phyloP scores from a whole-genome alignment of 345 rosid genomes.

The Cochlearia excelsa region DNA sequence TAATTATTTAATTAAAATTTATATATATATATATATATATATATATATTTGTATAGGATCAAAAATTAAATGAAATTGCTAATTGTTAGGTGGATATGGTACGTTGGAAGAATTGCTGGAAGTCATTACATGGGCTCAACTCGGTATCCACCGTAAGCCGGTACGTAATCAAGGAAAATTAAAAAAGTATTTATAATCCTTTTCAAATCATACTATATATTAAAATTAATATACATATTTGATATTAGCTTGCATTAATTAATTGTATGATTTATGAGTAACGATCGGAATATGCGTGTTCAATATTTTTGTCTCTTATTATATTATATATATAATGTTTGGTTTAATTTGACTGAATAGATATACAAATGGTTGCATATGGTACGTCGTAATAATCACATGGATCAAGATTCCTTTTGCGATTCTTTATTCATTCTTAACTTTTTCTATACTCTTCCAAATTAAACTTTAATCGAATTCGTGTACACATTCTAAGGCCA shows the following conservation, averaged over 20 bases:
- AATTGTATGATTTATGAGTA: constrained; percentile 5
- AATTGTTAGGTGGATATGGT: constrained; percentile 80
- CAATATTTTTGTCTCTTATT: constrained; percentile 16
- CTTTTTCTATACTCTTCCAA: constrained; percentile 8
- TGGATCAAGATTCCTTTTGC: constrained; percentile 27
- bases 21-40: no score
- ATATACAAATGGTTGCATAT: constrained; percentile 32
- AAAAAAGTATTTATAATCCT: no score
- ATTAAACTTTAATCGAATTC: not conserved
- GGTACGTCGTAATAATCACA: constrained; percentile 33
- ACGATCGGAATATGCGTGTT: constrained; percentile 37
- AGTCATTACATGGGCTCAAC: constrained; percentile 98
- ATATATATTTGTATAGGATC: not conserved
- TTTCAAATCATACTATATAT: not conserved
- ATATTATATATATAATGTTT: not conserved
- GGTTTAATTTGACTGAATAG: constrained; percentile 19
- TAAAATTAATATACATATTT: not conserved
- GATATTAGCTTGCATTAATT: constrained; percentile 26
- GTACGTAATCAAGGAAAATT: constrained; percentile 45
- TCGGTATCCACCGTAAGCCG: constrained; percentile 91
- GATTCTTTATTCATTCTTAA: constrained; percentile 20
- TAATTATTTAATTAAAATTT: not conserved
- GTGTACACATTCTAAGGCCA: constrained; percentile 21
- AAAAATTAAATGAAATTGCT: no score
- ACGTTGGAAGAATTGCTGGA: constrained; percentile 93